Base-by-base conservation (phyloP, 768 basidiomycete genomes). In the Trametes maxima region DNA sequence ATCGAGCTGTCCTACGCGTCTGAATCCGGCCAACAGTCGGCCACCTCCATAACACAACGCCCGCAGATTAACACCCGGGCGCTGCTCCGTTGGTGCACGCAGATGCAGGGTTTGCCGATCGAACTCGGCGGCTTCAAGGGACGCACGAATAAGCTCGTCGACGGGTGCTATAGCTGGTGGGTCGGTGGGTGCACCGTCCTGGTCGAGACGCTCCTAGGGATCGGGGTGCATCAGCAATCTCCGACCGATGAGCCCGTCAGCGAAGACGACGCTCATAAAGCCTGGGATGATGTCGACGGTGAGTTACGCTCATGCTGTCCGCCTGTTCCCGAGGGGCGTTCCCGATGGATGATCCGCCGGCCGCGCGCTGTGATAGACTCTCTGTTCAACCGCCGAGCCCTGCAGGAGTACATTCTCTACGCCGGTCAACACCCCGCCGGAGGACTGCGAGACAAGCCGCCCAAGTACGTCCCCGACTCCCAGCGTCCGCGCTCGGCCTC, bases 111-210 rank as follows among this genome's bases (percentile, higher is more conserved):
- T 0, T 74, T 76, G 1, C 87, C 87, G 44, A 80, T 83, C 12
- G 96, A 98, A 70, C 79, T 94, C 10, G 96, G 95, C 3, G 97
- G 97, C 2, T 98, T 99, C 76, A 83, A 82, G 57, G 97, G 97
- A 0, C 79, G 97, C 54, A 93, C 94, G 65, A 99, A 98, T 73
- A 99, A 99, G 73, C 82, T 99, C n/a, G 96, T 99, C 0, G 97
- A 99, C 68, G 97, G 96, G 4, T 99, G 97, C 74, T 99, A 99
- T 74, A 88, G 90, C n/a, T 99, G 97, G 97, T 99, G 96, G 97
- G 92, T 94, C 22, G 97, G 93, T 1, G 95, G 95, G 0, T 82
- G 89, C 16, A 92, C 97, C 70, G 80, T 83, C 0, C 76, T 98
- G 8, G 75, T 97, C 0, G 91, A 92, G 59, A 85, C 25, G 68